A percentile compares a stretch with the other conserved stretches of the same genome.
Conservation (phyloP, 108 stramenopile species). For the Nitzschia sp. region DNA sequence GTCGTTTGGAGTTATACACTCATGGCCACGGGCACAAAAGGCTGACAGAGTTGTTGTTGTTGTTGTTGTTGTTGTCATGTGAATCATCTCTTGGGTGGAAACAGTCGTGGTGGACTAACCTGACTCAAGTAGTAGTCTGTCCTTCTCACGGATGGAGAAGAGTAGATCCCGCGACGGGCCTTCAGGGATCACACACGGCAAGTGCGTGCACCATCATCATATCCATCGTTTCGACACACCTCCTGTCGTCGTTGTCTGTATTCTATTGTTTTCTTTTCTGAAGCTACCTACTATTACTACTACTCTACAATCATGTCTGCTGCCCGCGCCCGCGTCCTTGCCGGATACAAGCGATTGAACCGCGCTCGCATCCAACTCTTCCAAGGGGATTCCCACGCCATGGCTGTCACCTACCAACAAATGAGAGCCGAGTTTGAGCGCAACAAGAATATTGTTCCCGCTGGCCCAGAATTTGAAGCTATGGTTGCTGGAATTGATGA, state of each 20-base stretch:
- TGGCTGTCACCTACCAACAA: conserved; percentile 61
- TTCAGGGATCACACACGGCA: background rate
- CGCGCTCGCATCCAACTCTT: conserved; percentile 73
- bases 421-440: conserved; percentile 71
- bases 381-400: conserved; percentile 62
- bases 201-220: background rate
- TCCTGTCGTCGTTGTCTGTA: background rate
- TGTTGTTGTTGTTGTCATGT: too few species aligned
- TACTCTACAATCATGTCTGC: background rate
- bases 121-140: too few species aligned
- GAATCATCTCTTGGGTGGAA: too few species aligned
- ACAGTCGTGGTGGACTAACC: too few species aligned
- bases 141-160: too few species aligned
- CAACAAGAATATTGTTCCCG: conserved; percentile 46
- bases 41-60: too few species aligned
- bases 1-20: too few species aligned
- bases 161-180: too few species aligned
- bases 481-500: conserved; percentile 79
- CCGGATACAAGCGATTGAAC: conserved; percentile 77
- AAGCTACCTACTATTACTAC: too few species aligned
- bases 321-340: conserved; percentile 41
- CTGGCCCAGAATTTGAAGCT: conserved; percentile 62
- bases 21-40: too few species aligned
- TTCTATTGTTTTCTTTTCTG: background rate
- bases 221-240: background rate